Evolutionary conservation across 2,329 filamentous ascomycete species (phyloP).

Genomic region (Tolypocladium album): DNA sequence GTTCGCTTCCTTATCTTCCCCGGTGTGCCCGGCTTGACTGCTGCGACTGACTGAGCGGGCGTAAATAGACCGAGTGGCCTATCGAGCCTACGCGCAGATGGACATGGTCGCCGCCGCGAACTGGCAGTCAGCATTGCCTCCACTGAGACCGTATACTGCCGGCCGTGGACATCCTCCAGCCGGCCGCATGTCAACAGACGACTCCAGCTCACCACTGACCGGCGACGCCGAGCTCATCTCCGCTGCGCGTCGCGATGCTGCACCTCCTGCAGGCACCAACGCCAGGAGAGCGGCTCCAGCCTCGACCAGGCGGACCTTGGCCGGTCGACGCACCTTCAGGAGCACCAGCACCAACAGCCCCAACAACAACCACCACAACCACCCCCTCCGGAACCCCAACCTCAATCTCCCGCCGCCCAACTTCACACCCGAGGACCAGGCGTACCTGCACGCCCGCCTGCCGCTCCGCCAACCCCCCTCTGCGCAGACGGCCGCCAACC

Average conservation of each 20-base stretch:
- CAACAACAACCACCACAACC: neutral
- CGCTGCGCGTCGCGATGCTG: neutral
- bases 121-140: neutral
- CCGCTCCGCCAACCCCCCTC: constrained; percentile 1
- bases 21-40: neutral
- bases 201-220: neutral
- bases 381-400: neutral
- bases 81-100: neutral
- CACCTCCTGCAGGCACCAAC: neutral
- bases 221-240: neutral
- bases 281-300: neutral
- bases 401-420: neutral
- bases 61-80: neutral
- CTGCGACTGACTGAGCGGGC: neutral
- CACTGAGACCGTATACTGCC: neutral
- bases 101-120: neutral
- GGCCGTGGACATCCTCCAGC: neutral
- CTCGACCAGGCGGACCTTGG: neutral
- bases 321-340: neutral
- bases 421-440: constrained; percentile 6
- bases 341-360: neutral
- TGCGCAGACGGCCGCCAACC: neutral
- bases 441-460: constrained; percentile 6
- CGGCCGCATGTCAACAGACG: neutral
- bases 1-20: neutral